Conservation (phyloP, 495 filamentous ascomycete genomes). For the Podospora appendiculata region DNA sequence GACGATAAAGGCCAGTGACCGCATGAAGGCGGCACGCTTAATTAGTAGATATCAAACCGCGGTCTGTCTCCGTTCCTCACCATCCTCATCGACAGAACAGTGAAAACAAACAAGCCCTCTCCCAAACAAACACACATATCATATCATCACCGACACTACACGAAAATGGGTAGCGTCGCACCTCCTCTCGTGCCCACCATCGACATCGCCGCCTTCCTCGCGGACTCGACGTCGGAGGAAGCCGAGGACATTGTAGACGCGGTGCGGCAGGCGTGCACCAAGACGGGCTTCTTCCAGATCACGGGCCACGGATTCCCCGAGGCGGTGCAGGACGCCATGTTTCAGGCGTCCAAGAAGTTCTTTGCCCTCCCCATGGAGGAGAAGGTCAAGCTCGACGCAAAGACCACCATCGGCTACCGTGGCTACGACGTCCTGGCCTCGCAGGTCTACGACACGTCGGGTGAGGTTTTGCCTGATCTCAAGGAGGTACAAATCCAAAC, state of each 20-base stretch:
- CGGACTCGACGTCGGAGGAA: slow-evolving; percentile 2
- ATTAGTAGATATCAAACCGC: too few relatives aligned
- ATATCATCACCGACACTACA: neutral
- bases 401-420: slow-evolving; percentile 1
- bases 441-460: slow-evolving; percentile 11
- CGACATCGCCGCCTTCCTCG: slow-evolving; percentile 11
- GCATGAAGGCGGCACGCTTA: too few relatives aligned
- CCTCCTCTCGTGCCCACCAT: neutral
- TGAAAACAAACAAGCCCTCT: neutral
- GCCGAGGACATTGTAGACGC: slow-evolving; percentile 18
- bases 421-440: slow-evolving; percentile 30
- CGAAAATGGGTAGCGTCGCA: neutral
- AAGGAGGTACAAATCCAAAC: slow-evolving; percentile 22
- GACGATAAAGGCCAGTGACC: too few relatives aligned
- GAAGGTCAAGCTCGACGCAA: slow-evolving; percentile 9
- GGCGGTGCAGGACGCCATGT: slow-evolving; percentile 11
- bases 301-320: slow-evolving; percentile 36
- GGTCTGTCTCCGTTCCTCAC: too few relatives aligned
- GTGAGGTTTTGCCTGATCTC: slow-evolving; percentile 24
- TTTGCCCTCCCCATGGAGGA: slow-evolving; percentile 28
- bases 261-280: slow-evolving; percentile 22
- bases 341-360: slow-evolving; percentile 15
- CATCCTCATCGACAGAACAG: too few relatives aligned
- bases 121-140: neutral
- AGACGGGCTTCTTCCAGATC: slow-evolving; percentile 45